Percentiles rank a stretch among this genome's conserved stretches.
These are phyloP conservation scores for Aaosphaeria arxii DNA, from an alignment of 2,329 filamentous ascomycete genomes.

Conservation along the genomic window DNA sequence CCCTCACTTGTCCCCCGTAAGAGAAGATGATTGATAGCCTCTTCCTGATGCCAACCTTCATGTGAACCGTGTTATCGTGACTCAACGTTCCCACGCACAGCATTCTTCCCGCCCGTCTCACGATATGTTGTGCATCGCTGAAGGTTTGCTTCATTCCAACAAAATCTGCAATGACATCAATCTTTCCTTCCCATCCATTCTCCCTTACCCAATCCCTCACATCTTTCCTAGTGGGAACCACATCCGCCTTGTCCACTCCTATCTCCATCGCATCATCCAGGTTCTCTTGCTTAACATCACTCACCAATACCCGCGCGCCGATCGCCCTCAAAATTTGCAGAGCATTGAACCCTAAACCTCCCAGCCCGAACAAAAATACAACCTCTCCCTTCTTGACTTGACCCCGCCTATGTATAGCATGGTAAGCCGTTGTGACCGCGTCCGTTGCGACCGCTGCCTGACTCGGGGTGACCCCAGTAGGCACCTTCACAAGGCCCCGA, in stretches of 20 bases:
- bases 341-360: slow-evolving; percentile 19
- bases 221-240: slow-evolving; percentile 12
- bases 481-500: slow-evolving; percentile 12
- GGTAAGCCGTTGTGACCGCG: slow-evolving; percentile 20
- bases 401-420: slow-evolving; percentile 16
- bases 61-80: slow-evolving; percentile 20
- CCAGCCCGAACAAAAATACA: slow-evolving; percentile 19
- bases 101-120: slow-evolving; percentile 16
- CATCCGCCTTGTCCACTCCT: slow-evolving; percentile 9
- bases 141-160: slow-evolving; percentile 18
- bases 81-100: slow-evolving; percentile 20
- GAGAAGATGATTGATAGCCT: slow-evolving; percentile 17
- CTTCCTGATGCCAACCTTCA: slow-evolving; percentile 19
- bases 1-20: slow-evolving; percentile 15
- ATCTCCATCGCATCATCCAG: slow-evolving; percentile 14
- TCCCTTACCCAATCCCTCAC: slow-evolving; percentile 15
- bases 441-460: slow-evolving; percentile 18
- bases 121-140: slow-evolving; percentile 18
- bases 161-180: slow-evolving; percentile 16
- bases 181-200: slow-evolving; percentile 13
- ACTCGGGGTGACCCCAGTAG: slow-evolving; percentile 11
- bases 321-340: slow-evolving; percentile 15
- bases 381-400: slow-evolving; percentile 9
- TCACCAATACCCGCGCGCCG: slow-evolving; percentile 15
- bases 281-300: slow-evolving; percentile 20